Evolutionary conservation across 805 yeast genomes (phyloP), one percentile per base, ranked within the genome.

Genomic region (Sugiyamaella qingdaonensis): DNA sequence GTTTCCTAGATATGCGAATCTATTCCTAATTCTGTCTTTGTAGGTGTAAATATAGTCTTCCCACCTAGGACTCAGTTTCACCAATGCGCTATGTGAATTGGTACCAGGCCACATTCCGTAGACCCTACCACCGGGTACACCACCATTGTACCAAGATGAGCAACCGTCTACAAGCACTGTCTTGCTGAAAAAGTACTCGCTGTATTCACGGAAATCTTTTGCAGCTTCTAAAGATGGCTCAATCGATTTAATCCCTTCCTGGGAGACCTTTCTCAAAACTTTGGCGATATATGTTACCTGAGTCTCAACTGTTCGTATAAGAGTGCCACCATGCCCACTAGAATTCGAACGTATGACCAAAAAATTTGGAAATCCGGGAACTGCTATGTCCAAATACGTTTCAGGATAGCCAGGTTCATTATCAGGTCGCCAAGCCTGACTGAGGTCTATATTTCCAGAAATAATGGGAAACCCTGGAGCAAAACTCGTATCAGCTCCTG

Each of bases 31-130:
- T 14, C 33, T 18, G 8, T 32, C 27, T 5, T 37, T 13, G 43
- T 34, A 48, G 4, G 10, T 27, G 21, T 48, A 51, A 4, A n/a
- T 39, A 4, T 16, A 39, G 10, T 52, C 55, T 33, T 49, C 55
- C 53, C 53, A 52, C 13, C 55, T 21, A 2, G 55, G 55, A 41
- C 49, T 33, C 5, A 47, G 36, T 21, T 27, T 14, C 11, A 19
- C 24, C 2, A 5, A 24, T 18, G 45, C 51, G n/a, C 48, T 16
- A 39, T 52, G 55, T 10, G 45, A 7, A 21, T 49, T 49, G 34
- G 52, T 52, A 9, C 56, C 56, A 3, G 55, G 55, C 56, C 55
- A 53, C 34, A 51, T 7, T 13, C 55, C 56, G 27, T 43, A 35
- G 29, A 53, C 27, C 21, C 24, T 27, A 5, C 52, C 45, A n/a